phyloP scores from a whole-genome alignment of 768 basidiomycete genomes.

The Clavaria fumosa region DNA sequence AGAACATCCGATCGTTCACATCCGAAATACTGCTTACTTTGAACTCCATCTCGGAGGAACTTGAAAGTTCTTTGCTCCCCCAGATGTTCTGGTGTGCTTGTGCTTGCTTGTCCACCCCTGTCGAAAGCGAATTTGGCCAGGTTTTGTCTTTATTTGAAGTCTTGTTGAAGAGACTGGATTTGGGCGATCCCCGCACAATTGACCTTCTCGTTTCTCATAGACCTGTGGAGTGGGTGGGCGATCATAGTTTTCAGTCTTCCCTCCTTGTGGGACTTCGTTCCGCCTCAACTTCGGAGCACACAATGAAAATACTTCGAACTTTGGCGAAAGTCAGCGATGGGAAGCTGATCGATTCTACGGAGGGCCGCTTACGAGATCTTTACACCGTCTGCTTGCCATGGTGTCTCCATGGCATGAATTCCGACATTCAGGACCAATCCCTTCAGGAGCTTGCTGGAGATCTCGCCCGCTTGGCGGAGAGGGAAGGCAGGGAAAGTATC shows the following conservation, averaged over 20 bases:
- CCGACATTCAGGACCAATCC: slow-evolving; percentile 40
- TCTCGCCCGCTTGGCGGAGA: slow-evolving; percentile 55
- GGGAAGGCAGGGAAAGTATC: slow-evolving; percentile 63
- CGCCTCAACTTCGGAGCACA: slow-evolving; percentile 45
- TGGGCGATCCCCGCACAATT: slow-evolving; percentile 52
- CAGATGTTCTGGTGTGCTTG: slow-evolving; percentile 79
- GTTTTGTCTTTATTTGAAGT: slow-evolving; percentile 48
- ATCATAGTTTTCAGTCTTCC: slow-evolving; percentile 48
- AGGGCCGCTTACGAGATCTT: slow-evolving; percentile 62
- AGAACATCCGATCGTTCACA: slow-evolving; percentile 69
- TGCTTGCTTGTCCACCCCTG: slow-evolving; percentile 70
- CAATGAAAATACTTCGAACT: slow-evolving; percentile 51
- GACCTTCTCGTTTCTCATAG: slow-evolving; percentile 53
- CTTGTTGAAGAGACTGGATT: slow-evolving; percentile 52
- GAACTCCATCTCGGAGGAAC: slow-evolving; percentile 39
- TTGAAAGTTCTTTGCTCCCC: slow-evolving; percentile 50
- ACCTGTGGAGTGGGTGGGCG: slow-evolving; percentile 58
- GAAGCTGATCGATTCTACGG: slow-evolving; percentile 54
- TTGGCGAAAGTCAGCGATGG: slow-evolving; percentile 46
- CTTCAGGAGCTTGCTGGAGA: slow-evolving; percentile 60
- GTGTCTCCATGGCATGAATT: slow-evolving; percentile 69
- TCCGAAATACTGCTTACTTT: slow-evolving; percentile 72
- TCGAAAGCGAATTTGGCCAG: slow-evolving; percentile 64
- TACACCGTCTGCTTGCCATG: slow-evolving; percentile 77
- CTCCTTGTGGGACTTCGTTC: slow-evolving; percentile 72